Base-by-base conservation (phyloP, 164 flowering plant genomes). In the Annona cherimola region DNA sequence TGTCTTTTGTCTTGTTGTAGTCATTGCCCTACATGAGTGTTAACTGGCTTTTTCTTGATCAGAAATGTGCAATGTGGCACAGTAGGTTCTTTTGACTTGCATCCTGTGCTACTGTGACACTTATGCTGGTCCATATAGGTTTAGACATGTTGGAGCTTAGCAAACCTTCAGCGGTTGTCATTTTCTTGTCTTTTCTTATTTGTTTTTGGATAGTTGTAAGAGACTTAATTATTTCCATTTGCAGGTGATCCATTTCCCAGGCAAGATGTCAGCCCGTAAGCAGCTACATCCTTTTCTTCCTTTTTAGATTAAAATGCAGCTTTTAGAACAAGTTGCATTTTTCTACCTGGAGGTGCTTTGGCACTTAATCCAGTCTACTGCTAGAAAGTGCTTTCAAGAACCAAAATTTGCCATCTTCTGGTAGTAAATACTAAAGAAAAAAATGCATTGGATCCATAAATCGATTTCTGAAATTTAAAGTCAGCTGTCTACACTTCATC, bases 171-270 rank as follows among this genome's bases (percentile, higher is more conserved):
- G 41, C 42, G 8, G 4, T 19, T 46, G 16, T 45, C 3, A 11
- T 42, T 39, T 18, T n/a, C 43, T 45, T 50, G 16, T 12, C 9
- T 61, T 54, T 54, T 64, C 61, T 45, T 18, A 61, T 16, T 11
- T 68, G 57, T 11, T 8, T 50, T 50, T 11, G 18, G 57, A 50
- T 50, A 9, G 9, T 16, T 9, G 14, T 50, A 16, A 50, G 14
- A 50, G 57, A 50, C 9, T 26, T 50, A 50, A 11, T 12, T 20
- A 26, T 43, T 46, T 1, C 65, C 19, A 63, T 68, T 43, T 61
- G 6, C 43, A 74, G 71, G 76, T 67, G 76, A 74, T 44, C 68
- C 72, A 11, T 26, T 12, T 43, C 19, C 59, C 4, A 35, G 20
- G 59, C 43, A 43, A 57, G 76, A 73, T 2, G 2, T 40, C 18